Evolutionary conservation across 176 grass and related monocot genomes (phyloP), one percentile per base, ranked within the genome.

Genomic region (Paspalum vaginatum): DNA sequence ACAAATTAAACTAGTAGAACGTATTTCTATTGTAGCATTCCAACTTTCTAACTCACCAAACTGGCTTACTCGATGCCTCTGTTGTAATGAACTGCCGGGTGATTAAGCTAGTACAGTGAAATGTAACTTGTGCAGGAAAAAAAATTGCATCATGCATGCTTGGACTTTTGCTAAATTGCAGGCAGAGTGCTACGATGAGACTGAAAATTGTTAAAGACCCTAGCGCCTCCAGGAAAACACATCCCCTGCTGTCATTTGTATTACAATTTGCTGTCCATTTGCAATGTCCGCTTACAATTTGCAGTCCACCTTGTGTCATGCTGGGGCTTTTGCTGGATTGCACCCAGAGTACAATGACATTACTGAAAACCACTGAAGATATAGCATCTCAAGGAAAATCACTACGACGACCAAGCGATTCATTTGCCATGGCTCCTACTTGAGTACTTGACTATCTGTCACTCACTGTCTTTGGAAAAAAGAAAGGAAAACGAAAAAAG

Each of bases 91-190:
- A 43, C 42, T 43, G 46, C 11, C 12, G 45, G 8, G 10, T 32
- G 32, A 32, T 32, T 32, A 65, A 63, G 39, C 9, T 82, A 77
- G 56, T 27, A 63, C 22, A 65, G 21, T 38, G 38, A 49, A 56
- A 64, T 26, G 13, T 65, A 64, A 40, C 46, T 71, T 77, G 38
- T 54, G 65, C n/a, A n/a, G 39, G 64, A 32, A 48, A 39, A 64
- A 46, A 56, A 10, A 56, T 39, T 82, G 22, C 42, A 17, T 26
- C 32, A 21, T 63, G 53, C 10, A 9, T 10, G 11, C 1, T 11
- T 47, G 69, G 27, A 58, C 52, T 78, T 59, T 1, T 4, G 6
- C 43, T 68, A 8, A 45, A 39, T 41, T 72, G 53, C 3, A 58
- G 21, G 20, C 13, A 41, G 22, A 6, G 24, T 50, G 43, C 26